These are phyloP conservation scores for Sporothrix brunneoviolacea DNA, from an alignment of 2,329 filamentous ascomycete species.

Conservation along the genomic window DNA sequence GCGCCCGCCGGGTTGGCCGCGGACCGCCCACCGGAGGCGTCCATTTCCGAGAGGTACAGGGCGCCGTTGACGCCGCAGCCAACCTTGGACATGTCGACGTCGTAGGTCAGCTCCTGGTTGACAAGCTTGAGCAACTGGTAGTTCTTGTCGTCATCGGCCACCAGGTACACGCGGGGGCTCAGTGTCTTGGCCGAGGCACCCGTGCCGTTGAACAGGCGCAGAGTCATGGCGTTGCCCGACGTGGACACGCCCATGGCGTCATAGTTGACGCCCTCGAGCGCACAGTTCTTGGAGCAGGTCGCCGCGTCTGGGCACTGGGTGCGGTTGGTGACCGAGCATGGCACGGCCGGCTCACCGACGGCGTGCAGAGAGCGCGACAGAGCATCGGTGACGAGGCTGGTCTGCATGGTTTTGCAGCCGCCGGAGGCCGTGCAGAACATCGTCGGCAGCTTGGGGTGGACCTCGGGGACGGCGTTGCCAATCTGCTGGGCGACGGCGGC, in stretches of 20 bases:
- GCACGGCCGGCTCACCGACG: conserved; percentile 13
- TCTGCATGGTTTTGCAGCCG: conserved; percentile 20
- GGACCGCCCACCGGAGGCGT: conserved; percentile 49
- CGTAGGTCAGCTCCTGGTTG: conserved; percentile 55
- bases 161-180: conserved; percentile 47
- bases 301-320: conserved; percentile 34
- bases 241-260: conserved; percentile 21
- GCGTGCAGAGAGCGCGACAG: conserved; percentile 20
- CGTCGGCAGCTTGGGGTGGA: conserved; percentile 22
- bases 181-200: conserved; percentile 16
- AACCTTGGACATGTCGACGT: conserved; percentile 57
- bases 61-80: conserved; percentile 59
- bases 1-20: conserved; percentile 46
- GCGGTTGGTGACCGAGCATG: conserved; percentile 19
- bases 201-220: conserved; percentile 21
- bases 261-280: conserved; percentile 45
- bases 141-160: conserved; percentile 42
- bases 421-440: conserved; percentile 20
- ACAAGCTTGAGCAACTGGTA: conserved; percentile 53
- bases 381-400: conserved; percentile 21
- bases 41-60: conserved; percentile 56
- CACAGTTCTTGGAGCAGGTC: conserved; percentile 43
- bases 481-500: conserved; percentile 19
- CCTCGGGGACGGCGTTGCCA: conserved; percentile 21
- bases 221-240: conserved; percentile 18